phyloP scores from a whole-genome alignment of 345 rosid genomes.

The Brassica rapa region DNA sequence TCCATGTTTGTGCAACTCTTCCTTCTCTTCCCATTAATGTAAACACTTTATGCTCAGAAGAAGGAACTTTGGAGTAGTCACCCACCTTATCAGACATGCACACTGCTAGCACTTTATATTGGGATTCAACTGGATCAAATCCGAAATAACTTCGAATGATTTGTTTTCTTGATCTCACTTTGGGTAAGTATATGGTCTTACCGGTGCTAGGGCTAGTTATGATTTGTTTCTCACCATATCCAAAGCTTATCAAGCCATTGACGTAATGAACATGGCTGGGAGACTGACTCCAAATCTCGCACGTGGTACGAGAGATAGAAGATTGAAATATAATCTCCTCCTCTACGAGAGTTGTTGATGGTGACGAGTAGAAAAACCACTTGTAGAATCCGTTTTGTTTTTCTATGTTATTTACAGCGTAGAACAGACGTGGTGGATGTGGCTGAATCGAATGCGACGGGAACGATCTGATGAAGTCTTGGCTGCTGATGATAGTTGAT shows the following conservation, averaged over 20 bases:
- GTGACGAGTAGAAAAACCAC: too few relatives aligned
- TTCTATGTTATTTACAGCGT: background rate
- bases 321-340: too few relatives aligned
- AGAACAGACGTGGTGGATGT: background rate
- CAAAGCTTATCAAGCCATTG: background rate
- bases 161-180: background rate
- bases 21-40: background rate
- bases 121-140: background rate
- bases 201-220: background rate
- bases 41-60: background rate
- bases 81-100: background rate
- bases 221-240: background rate
- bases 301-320: too few relatives aligned
- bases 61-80: background rate
- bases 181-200: background rate
- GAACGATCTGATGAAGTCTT: background rate
- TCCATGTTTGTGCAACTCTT: background rate
- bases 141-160: background rate
- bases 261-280: background rate
- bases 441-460: background rate
- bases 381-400: too few relatives aligned
- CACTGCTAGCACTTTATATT: background rate
- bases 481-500: background rate
- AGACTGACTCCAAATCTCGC: background rate
- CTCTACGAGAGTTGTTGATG: too few relatives aligned